These are phyloP conservation scores for Penicillium verrucosum DNA, from an alignment of 2,329 filamentous ascomycete genomes.

Conservation along the genomic window DNA sequence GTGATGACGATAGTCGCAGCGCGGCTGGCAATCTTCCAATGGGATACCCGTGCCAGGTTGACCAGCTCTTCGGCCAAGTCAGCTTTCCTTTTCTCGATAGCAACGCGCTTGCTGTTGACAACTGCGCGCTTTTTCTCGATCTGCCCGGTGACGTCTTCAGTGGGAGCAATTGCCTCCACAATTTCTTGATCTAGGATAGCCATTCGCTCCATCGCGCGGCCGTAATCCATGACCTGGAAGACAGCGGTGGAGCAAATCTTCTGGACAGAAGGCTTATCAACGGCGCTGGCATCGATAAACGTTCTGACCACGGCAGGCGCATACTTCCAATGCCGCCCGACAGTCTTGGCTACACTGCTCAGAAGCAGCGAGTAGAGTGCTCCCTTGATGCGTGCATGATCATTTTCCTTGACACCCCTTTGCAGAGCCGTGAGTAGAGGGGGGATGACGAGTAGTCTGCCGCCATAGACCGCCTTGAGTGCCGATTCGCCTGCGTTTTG, in stretches of 20 bases:
- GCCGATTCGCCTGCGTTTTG: slow-evolving; percentile 91
- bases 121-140: slow-evolving; percentile 63
- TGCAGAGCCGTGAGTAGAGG: slow-evolving; percentile 77
- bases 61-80: slow-evolving; percentile 78
- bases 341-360: slow-evolving; percentile 81
- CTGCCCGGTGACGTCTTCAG: slow-evolving; percentile 57
- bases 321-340: slow-evolving; percentile 90
- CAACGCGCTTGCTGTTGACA: slow-evolving; percentile 69
- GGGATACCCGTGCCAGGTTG: slow-evolving; percentile 70
- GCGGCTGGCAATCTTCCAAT: slow-evolving; percentile 93
- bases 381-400: slow-evolving; percentile 91
- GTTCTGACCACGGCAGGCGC: slow-evolving; percentile 84
- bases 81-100: slow-evolving; percentile 80
- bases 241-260: slow-evolving; percentile 77
- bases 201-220: slow-evolving; percentile 80
- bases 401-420: slow-evolving; percentile 71
- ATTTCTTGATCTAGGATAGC: slow-evolving; percentile 72
- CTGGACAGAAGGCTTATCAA: slow-evolving; percentile 93
- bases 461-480: slow-evolving; percentile 83
- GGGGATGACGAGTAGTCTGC: slow-evolving; percentile 83
- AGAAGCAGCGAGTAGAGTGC: slow-evolving; percentile 87
- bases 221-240: slow-evolving; percentile 87
- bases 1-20: slow-evolving; percentile 90
- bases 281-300: slow-evolving; percentile 83
- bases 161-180: slow-evolving; percentile 68